These are phyloP conservation scores for Entophlyctis luteolus DNA, from an alignment of 192 early-diverging fungal species.

Conservation along the genomic window DNA sequence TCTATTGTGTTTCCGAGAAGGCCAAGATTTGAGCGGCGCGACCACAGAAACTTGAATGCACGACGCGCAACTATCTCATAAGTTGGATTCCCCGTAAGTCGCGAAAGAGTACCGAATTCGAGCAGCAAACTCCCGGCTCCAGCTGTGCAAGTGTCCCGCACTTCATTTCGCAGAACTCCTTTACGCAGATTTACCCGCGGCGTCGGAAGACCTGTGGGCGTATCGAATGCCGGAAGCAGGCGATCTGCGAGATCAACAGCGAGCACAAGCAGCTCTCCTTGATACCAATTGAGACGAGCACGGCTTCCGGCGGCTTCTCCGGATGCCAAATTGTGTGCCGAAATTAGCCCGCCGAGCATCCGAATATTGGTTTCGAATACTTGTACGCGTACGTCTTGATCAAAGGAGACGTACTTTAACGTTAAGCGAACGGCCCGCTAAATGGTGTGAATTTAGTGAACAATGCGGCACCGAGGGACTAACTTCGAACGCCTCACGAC, in stretches of 20 bases:
- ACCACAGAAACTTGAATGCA: slow-evolving; percentile 79
- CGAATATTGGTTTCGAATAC: slow-evolving; percentile 96
- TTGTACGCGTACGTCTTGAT: slow-evolving; percentile 83
- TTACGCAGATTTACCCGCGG: slow-evolving; percentile 61
- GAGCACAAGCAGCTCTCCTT: slow-evolving; percentile 71
- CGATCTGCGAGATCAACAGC: slow-evolving; percentile 79
- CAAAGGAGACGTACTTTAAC: slow-evolving; percentile 65
- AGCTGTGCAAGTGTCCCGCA: slow-evolving; percentile 54
- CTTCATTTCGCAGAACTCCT: slow-evolving; percentile 68
- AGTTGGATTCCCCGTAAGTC: slow-evolving; percentile 60
- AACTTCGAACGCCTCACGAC: slow-evolving; percentile 63
- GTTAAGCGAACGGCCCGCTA: slow-evolving; percentile 58
- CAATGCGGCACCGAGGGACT: too few species aligned
- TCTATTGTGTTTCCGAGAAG: slow-evolving; percentile 84
- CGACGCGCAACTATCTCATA: slow-evolving; percentile 74
- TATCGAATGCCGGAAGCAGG: slow-evolving; percentile 84
- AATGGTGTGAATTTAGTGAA: too few species aligned
- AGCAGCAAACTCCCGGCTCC: slow-evolving; percentile 80
- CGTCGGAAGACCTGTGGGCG: slow-evolving; percentile 76
- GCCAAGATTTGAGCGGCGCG: slow-evolving; percentile 63
- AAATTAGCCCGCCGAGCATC: slow-evolving; percentile 81
- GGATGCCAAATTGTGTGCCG: slow-evolving; percentile 78
- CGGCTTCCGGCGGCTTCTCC: slow-evolving; percentile 55
- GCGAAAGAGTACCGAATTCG: slow-evolving; percentile 88
- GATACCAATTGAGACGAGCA: slow-evolving; percentile 62